Conservation (phyloP, 1,284 basidiomycete species). For the Trametes sp. region DNA sequence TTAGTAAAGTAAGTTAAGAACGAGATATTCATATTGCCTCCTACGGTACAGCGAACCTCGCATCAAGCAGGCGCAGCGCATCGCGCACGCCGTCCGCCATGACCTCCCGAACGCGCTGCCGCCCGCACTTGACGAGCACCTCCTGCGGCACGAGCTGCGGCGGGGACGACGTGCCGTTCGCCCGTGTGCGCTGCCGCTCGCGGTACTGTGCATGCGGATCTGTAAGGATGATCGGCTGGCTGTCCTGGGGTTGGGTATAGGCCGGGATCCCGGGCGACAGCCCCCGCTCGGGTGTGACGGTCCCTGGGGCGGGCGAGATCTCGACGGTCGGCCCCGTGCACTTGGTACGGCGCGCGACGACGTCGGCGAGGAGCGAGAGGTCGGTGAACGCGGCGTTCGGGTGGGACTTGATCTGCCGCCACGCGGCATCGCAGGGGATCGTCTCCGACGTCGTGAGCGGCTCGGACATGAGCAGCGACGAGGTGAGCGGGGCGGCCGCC, state of each 20-base stretch:
- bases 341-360: slow-evolving; percentile 83
- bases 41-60: slow-evolving; percentile 55
- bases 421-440: slow-evolving; percentile 85
- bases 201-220: slow-evolving; percentile 63
- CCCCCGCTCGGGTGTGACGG: slow-evolving; percentile 53
- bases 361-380: slow-evolving; percentile 83
- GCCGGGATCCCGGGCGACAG: slow-evolving; percentile 42
- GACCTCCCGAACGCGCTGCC: slow-evolving; percentile 70
- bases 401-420: slow-evolving; percentile 88
- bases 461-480: slow-evolving; percentile 31
- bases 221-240: slow-evolving; percentile 49
- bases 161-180: slow-evolving; percentile 53
- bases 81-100: slow-evolving; percentile 80
- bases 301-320: slow-evolving; percentile 64
- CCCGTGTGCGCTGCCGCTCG: slow-evolving; percentile 51
- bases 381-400: slow-evolving; percentile 88
- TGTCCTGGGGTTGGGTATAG: slow-evolving; percentile 34
- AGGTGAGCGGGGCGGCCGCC: slow-evolving; percentile 18
- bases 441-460: slow-evolving; percentile 51
- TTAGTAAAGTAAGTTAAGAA: slow-evolving; percentile 20
- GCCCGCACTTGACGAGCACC: slow-evolving; percentile 65
- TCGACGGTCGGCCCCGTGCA: slow-evolving; percentile 78
- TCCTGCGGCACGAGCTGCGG: slow-evolving; percentile 65
- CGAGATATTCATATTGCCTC: slow-evolving; percentile 9
- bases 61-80: slow-evolving; percentile 80